Evolutionary conservation across 495 filamentous ascomycete species (phyloP), one percentile per base, ranked within the genome.

Genomic region (Daldinia vernicosa): DNA sequence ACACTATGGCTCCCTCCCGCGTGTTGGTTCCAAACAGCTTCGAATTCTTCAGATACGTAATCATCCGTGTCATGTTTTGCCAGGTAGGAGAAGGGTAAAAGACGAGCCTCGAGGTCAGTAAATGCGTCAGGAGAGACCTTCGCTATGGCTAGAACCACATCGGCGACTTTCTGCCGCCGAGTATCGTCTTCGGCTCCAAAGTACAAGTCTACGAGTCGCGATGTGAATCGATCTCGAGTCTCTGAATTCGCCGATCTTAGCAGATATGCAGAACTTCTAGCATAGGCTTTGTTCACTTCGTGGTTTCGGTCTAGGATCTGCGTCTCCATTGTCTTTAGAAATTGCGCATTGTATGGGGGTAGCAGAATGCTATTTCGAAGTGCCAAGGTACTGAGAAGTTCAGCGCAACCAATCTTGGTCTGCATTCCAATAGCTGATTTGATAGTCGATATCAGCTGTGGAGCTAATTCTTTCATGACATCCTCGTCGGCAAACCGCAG

Each of bases 111-210:
- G 40, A 97, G 82, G 6, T 89, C 84, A 66, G 88, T 90, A 78
- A 97, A 97, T 22, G 92, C 89, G 76, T 99, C 95, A 24, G 93
- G 91, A 3, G 95, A 93, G 67, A 93, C 82, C 79, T 97, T 97
- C 19, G 93, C 91, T 2, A 95, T 80, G 6, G 93, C 89, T 53
- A 93, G 84, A 8, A 96, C 77, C 19, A 92, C 89, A 72, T 98
- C 93, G 14, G 89, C 93, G 24, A 94, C 82, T 63, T 94, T 89
- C 35, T 90, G 84, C 52, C 94, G 88, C 6, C 85, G 84, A 7
- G 83, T 83, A 56, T 93, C 89, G 52, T 95, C 92, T 58, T 97
- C 93, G 1, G 92, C 86, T 4, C 84, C 82, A 66, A 97, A 90
- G 76, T 97, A 99, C 3, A 97, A 82, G 12, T 84, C 84, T 69